A percentile compares a stretch with the other conserved stretches of the same genome.
Conservation (phyloP, 352 stramenopile species). For the Phytophthora sp. region DNA sequence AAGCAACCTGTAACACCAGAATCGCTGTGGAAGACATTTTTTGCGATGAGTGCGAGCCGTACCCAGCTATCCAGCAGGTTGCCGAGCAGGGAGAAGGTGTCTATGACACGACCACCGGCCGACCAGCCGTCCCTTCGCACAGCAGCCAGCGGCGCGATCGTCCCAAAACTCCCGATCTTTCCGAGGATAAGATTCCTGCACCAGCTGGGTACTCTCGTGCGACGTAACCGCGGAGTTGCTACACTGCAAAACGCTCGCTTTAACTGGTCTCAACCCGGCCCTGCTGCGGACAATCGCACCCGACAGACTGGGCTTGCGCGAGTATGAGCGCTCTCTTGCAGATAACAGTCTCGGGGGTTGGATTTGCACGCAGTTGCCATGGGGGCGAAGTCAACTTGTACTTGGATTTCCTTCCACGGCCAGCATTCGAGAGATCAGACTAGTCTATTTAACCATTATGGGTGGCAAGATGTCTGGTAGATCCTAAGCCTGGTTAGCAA, state of each 20-base stretch:
- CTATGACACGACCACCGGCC: no score
- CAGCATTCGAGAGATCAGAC: no score
- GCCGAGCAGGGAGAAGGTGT: not conserved
- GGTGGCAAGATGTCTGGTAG: no score
- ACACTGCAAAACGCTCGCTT: slow-evolving; percentile 18
- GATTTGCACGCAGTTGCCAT: slow-evolving; percentile 10
- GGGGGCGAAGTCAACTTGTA: not conserved
- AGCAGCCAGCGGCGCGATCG: no score
- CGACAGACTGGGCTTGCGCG: slow-evolving; percentile 8
- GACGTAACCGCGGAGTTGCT: slow-evolving; percentile 22
- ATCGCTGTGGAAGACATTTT: slow-evolving; percentile 2
- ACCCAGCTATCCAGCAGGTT: not conserved
- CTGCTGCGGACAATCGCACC: slow-evolving; percentile 14
- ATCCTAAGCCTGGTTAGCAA: no score
- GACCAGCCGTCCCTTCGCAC: not conserved
- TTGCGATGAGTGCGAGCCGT: no score
- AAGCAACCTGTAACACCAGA: slow-evolving; percentile 8
- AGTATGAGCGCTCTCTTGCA: slow-evolving; percentile 10
- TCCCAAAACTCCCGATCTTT: no score
- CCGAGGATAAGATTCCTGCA: slow-evolving; percentile 11
- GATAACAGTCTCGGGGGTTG: no score
- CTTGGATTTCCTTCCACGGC: no score
- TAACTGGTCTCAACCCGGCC: slow-evolving; percentile 22
- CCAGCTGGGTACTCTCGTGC: slow-evolving; percentile 9
- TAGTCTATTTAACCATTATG: no score